Evolutionary conservation across 805 yeast genomes (phyloP).

Genomic region (Vanderwaltozyma polyspora): DNA sequence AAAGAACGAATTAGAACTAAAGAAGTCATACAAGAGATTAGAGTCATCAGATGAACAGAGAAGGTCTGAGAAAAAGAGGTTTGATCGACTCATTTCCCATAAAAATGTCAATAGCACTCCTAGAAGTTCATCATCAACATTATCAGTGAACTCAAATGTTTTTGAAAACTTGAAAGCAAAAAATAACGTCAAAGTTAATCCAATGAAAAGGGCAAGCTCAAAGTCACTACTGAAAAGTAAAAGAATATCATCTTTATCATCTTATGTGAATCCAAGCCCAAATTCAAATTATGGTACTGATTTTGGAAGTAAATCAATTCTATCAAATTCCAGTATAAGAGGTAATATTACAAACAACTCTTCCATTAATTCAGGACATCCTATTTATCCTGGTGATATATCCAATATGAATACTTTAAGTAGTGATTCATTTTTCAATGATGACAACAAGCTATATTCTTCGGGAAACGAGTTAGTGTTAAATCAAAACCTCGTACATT

Average conservation of each 20-base stretch:
- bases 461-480: too few species aligned
- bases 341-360: too few species aligned
- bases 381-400: not conserved
- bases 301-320: too few species aligned
- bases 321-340: too few species aligned
- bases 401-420: not conserved
- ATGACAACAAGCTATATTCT: not conserved
- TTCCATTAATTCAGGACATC: not conserved
- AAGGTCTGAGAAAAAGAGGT: constrained; percentile 14
- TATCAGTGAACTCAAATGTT: constrained; percentile 6
- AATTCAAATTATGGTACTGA: not conserved
- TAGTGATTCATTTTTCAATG: not conserved
- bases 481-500: too few species aligned
- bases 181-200: constrained; percentile 1
- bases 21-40: constrained; percentile 46
- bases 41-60: constrained; percentile 47
- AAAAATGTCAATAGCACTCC: constrained; percentile 2
- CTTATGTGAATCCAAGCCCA: constrained; percentile 4
- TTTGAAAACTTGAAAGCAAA: constrained; percentile 11
- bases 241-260: constrained; percentile 15
- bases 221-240: constrained; percentile 14
- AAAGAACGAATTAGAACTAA: constrained; percentile 47
- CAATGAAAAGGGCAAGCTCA: not conserved
- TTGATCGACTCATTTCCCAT: constrained; percentile 14
- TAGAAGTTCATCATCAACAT: constrained; percentile 3